Conservation (phyloP, 768 basidiomycete species). For the Amanita pallidorosea region DNA sequence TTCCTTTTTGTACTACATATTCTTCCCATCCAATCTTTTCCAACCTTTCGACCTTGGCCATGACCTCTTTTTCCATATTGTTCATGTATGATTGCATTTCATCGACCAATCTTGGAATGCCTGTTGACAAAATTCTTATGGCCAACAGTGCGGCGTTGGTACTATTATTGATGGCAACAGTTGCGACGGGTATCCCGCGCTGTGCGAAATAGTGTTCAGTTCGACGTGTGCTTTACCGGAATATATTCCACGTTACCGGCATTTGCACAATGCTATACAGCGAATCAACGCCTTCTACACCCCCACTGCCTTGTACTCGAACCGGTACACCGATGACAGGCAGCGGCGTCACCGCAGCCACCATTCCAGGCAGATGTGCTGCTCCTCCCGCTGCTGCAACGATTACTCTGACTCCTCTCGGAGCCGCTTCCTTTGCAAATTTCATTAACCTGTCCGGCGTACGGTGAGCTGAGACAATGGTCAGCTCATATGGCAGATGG, state of each 20-base stretch:
- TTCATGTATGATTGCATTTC: slow-evolving; percentile 71
- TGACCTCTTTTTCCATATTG: slow-evolving; percentile 61
- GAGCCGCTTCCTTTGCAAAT: slow-evolving; percentile 68
- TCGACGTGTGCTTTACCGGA: slow-evolving; percentile 3
- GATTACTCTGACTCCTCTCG: slow-evolving; percentile 60
- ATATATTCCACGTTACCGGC: slow-evolving; percentile 55
- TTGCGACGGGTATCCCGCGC: slow-evolving; percentile 92
- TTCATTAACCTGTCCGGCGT: slow-evolving; percentile 80
- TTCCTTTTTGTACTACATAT: slow-evolving; percentile 29
- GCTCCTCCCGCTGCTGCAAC: slow-evolving; percentile 98
- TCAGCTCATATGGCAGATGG: slow-evolving; percentile 80
- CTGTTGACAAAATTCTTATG: slow-evolving; percentile 75
- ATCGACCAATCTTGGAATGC: slow-evolving; percentile 51
- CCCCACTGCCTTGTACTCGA: slow-evolving; percentile 45
- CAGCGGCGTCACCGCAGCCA: slow-evolving; percentile 84
- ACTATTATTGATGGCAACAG: slow-evolving; percentile 93
- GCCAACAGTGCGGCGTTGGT: slow-evolving; percentile 91
- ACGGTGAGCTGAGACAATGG: slow-evolving; percentile 93
- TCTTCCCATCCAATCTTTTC: slow-evolving; percentile 79
- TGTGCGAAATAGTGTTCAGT: slow-evolving; percentile 25
- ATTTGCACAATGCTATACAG: slow-evolving; percentile 97
- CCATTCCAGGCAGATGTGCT: slow-evolving; percentile 97
- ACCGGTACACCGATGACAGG: slow-evolving; percentile 97
- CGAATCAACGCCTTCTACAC: slow-evolving; percentile 95
- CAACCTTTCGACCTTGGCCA: slow-evolving; percentile 68